Evolutionary conservation across 306 rosid genomes (phyloP).

Genomic region (Gastrolobium bilobum): DNA sequence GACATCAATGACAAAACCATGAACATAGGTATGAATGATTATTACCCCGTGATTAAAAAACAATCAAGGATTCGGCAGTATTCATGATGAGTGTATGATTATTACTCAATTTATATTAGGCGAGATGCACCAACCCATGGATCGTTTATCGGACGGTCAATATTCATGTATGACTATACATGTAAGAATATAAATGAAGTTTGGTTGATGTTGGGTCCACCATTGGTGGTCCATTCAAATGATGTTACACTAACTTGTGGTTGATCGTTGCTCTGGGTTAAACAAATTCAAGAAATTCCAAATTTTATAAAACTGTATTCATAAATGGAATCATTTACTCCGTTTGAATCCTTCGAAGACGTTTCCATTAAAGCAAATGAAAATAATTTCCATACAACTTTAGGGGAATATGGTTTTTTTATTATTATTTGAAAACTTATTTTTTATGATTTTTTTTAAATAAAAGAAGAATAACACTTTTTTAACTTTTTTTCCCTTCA

Average conservation of each 20-base stretch:
- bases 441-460: no score
- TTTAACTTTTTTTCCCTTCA: no score
- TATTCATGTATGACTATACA: neutral
- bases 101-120: neutral
- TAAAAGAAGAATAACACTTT: no score
- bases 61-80: neutral
- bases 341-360: constrained; percentile 13
- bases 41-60: neutral
- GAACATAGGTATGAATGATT: neutral
- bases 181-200: neutral
- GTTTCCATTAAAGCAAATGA: neutral
- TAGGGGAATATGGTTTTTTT: no score
- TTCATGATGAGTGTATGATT: constrained; percentile 25
- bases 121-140: neutral
- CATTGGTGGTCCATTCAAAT: constrained; percentile 10
- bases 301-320: neutral
- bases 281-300: neutral
- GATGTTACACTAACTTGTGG: constrained; percentile 32
- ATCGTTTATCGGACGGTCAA: neutral
- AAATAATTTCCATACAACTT: neutral
- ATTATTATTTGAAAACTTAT: no score
- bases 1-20: neutral
- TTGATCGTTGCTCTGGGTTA: constrained; percentile 23
- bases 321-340: neutral
- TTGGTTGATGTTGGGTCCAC: constrained; percentile 39